Base-by-base conservation (phyloP, 257 asterid species). In the Scutellaria baicalensis region DNA sequence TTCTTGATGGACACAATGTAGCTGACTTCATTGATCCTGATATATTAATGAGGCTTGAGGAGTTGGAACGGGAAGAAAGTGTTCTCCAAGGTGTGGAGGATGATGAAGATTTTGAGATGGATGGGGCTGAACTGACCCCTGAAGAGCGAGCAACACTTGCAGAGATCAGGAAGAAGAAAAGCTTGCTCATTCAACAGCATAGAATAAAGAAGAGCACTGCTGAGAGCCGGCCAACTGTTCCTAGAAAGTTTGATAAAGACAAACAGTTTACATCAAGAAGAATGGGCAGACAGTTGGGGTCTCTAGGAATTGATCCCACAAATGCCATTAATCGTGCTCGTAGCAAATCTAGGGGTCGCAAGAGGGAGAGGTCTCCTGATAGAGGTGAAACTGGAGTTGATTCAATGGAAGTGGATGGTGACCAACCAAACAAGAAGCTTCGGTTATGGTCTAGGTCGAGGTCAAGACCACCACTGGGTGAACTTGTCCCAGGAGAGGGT, bases 1-100 rank as follows among this genome's bases (percentile, higher is more conserved):
- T 94, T 68, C 83, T 89, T 48, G 95, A 91, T 60, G 99, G 99
- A 17, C 99, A 94, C 84, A 94, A 94, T 66, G 97, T 94, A 16
- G 84, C 83, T 11, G 97, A 94, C 81, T 94, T 91, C 58, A 77
- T 94, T 9, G 96, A 94, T 77, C 97, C 99, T 17, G 99, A 94
- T 77, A 86, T 94, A 74, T 62, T 91, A 75, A 79, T 73, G 73
- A 85, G 97, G 80, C 95, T 89, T 11, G 97, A 94, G 81, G 97
- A 94, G 74, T 80, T 94, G 83, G 97, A 93, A 80, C 72, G 84
- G 52, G 96, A 91, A 79, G 99, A 94, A 77, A 82, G 90, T 56
- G 83, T 71, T 64, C 91, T 82, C 27, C 99, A 89, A 59, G 96
- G 89, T n/a, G 80, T 86, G 13, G 95, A 77, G 49, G 96, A 17